These are phyloP conservation scores for Porogramme epimiltina DNA, from an alignment of 1,284 basidiomycete genomes.

Conservation along the genomic window DNA sequence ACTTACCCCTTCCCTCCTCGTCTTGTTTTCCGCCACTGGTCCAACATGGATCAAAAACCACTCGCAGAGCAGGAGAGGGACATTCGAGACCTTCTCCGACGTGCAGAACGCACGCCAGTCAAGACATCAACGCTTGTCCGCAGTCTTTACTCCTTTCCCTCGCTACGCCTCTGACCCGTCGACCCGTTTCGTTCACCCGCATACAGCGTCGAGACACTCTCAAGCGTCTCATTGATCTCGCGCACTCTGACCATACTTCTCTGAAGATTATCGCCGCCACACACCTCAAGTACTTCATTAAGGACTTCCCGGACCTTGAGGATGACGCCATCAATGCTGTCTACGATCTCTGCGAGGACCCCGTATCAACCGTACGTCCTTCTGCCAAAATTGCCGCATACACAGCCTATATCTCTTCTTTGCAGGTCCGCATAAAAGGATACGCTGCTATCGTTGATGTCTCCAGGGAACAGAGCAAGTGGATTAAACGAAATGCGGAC, in stretches of 20 bases:
- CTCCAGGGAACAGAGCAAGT: slow-evolving; percentile 59
- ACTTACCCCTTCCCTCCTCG: neutral
- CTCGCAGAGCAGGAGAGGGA: slow-evolving; percentile 33
- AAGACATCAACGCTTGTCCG: slow-evolving; percentile 29
- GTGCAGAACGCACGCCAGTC: slow-evolving; percentile 33
- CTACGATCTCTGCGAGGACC: slow-evolving; percentile 76
- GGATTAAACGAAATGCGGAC: slow-evolving; percentile 71
- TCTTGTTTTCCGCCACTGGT: neutral
- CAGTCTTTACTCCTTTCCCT: neutral
- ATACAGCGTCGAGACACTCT: slow-evolving; percentile 38
- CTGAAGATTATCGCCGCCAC: slow-evolving; percentile 60
- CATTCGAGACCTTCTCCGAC: slow-evolving; percentile 30
- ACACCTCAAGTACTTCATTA: slow-evolving; percentile 59
- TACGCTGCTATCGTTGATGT: slow-evolving; percentile 64
- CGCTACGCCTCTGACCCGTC: neutral
- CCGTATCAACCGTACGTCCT: slow-evolving; percentile 47
- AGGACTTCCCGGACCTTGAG: slow-evolving; percentile 66
- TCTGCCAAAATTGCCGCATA: neutral
- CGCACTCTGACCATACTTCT: slow-evolving; percentile 35
- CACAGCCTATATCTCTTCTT: neutral
- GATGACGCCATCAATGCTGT: slow-evolving; percentile 74
- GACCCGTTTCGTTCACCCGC: neutral
- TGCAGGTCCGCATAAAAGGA: slow-evolving; percentile 67
- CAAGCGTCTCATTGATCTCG: slow-evolving; percentile 39
- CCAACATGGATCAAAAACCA: slow-evolving; percentile 25